Percentiles rank a stretch among this genome's conserved stretches.
Conservation (phyloP, 2,329 filamentous ascomycete genomes). For the Xylaria sp. region DNA sequence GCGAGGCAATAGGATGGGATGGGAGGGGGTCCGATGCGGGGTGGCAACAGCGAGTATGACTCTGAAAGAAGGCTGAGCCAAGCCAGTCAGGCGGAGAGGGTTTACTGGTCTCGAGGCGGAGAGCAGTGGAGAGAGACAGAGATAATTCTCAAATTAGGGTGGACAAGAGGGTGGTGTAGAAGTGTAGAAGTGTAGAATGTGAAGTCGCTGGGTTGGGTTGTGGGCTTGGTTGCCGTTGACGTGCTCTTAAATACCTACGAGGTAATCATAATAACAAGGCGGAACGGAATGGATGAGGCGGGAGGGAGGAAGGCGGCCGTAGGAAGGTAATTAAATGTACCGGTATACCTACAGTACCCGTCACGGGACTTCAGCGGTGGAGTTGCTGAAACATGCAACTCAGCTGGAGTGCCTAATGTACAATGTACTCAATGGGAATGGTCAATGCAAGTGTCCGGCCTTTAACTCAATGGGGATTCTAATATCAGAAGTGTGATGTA, state of each 20-base stretch:
- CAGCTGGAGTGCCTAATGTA: too few species aligned
- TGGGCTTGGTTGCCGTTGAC: background rate
- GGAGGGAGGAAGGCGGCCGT: conserved; percentile 12
- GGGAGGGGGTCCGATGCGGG: conserved; percentile 18
- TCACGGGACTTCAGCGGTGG: conserved; percentile 8
- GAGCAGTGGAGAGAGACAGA: background rate
- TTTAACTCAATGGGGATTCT: background rate
- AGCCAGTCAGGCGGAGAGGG: background rate
- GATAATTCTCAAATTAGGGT: conserved; percentile 2
- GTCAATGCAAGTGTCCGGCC: background rate
- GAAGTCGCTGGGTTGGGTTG: background rate
- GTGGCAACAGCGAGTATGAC: conserved; percentile 31
- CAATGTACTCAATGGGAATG: background rate
- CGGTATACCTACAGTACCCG: background rate
- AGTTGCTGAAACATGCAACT: conserved; percentile 9
- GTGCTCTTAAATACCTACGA: background rate
- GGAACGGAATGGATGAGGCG: background rate
- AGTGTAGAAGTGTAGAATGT: background rate
- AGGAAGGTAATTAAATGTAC: background rate
- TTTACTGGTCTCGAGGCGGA: conserved; percentile 10
- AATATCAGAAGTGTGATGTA: background rate
- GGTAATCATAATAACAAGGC: background rate
- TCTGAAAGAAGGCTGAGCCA: conserved; percentile 22
- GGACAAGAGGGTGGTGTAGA: background rate
- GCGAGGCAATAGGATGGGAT: background rate